phyloP scores from a whole-genome alignment of 371 early-diverging fungal species.

The Mucor lusitanicus region DNA sequence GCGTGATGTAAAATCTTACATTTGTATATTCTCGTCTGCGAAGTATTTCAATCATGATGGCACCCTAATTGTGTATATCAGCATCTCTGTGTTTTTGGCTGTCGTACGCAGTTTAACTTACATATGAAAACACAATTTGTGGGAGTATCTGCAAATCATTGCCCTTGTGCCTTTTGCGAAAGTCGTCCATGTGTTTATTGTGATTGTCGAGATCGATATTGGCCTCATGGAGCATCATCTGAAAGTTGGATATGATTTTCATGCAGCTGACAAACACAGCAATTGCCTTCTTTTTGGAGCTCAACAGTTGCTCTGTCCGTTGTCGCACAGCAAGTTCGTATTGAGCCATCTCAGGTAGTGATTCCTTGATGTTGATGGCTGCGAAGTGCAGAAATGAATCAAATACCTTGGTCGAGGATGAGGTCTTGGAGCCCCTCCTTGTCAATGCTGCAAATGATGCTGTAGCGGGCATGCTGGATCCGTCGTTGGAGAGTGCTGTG shows the following conservation, averaged over 20 bases:
- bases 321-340: slow-evolving; percentile 45
- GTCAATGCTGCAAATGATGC: background rate
- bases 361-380: slow-evolving; percentile 64
- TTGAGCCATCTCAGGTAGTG: slow-evolving; percentile 47
- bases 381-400: slow-evolving; percentile 66
- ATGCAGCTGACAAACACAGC: slow-evolving; percentile 35
- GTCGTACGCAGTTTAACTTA: no score
- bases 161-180: slow-evolving; percentile 22
- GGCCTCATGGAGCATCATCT: slow-evolving; percentile 44
- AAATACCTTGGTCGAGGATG: slow-evolving; percentile 31
- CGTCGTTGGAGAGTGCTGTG: background rate
- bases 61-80: slow-evolving; percentile 43
- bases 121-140: slow-evolving; percentile 42
- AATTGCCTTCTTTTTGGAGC: slow-evolving; percentile 41
- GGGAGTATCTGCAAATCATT: slow-evolving; percentile 28
- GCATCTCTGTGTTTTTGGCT: background rate
- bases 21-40: slow-evolving; percentile 68
- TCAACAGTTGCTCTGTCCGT: slow-evolving; percentile 24
- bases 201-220: slow-evolving; percentile 32
- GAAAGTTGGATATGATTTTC: slow-evolving; percentile 47
- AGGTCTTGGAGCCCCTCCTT: background rate
- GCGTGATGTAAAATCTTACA: slow-evolving; percentile 24
- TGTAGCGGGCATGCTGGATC: background rate
- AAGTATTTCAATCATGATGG: slow-evolving; percentile 69
- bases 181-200: slow-evolving; percentile 22